Base-by-base conservation (phyloP, 176 grass and related monocot species). In the Oryza glumipatula region DNA sequence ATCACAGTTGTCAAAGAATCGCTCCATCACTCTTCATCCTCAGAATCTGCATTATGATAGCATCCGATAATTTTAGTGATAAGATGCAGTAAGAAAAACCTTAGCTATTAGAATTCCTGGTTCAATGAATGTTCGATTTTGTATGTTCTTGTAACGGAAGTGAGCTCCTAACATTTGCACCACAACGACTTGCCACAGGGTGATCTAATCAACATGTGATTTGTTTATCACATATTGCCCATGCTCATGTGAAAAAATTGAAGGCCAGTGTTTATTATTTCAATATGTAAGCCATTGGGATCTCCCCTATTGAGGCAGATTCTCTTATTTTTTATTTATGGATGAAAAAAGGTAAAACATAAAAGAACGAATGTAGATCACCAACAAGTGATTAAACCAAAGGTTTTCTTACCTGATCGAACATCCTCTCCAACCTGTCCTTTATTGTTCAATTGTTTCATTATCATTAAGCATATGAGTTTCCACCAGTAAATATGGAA, bases 401-500 rank as follows among this genome's bases (percentile, higher is more conserved):
- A 85, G 63, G 65, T n/a, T 63, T 17, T 72, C 79, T 80, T 92
- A 97, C 94, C 94, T 58, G 94, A 97, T 54, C 94, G 92, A 85
- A 97, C 92, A 84, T 97, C 94, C 70, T 97, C 92, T 49, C 92
- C 92, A 79, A 97, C 94, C 82, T 97, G 90, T 43, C 96, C 96
- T 89, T 79, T 99, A 80, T 99, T 99, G 81, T 74, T 92, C 91
- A 96, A 68, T 80, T 99, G 97, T 78, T 65, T 96, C 79, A 88
- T 91, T 83, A 99, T 94, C 97, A 99, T 99, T 83, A 82, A 82
- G 74, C 87, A 96, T 87, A 99, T 99, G 74, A 99, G 97, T 81
- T 96, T 99, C 88, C 97, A 75, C 97, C 97, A 99, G 84, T 99
- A 99, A 17, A 94, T 73, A 84, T 99, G 97, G 88, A 96, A 99